Base-by-base conservation (phyloP, 1,139 yeast species). In the Yamadazyma blattariae region DNA sequence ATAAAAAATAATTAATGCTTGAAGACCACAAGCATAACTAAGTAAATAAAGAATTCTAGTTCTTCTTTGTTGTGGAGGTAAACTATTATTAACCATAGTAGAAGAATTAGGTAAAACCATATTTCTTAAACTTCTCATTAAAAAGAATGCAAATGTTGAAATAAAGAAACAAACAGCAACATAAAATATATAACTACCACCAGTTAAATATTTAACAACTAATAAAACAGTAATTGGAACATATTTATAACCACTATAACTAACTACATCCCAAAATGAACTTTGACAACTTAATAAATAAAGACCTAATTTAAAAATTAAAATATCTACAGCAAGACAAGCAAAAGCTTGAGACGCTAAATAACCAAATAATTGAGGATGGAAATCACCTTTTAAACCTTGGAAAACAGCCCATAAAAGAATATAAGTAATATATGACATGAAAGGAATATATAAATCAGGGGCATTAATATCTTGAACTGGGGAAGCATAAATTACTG, bases 201-300 rank as follows among this genome's bases (percentile, higher is more conserved):
- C 56, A 51, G 67, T 29, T 58, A 65, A 41, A 49, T 64, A 57
- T 41, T 77, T 79, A 46, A 74, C 57, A 36, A 78, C 57, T 48
- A 82, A 64, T 35, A 80, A 66, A 14, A 74, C 59, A 25, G 82
- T 73, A 43, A 83, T 71, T 5, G 95, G 88, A 25, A 94, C 90
- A 56, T 89, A 94, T 59, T 94, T 94, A 70, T 94, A 94, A 21
- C 98, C 97, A 35, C 94, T 82, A 60, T 87, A 92, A 45, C 96
- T 85, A 9, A 87, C 74, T 42, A 92, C 70, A 57, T 94, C 99
- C 71, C 92, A 81, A 33, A 85, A 65, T 38, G 71, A 59, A 33
- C 67, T 79, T 71, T 46, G 84, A 74, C 75, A 68, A 47, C 59
- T 66, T 41, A 71, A 57, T 39, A 71, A 57, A 47, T 71, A 70